Percentiles rank a stretch among this genome's conserved stretches.
phyloP scores from a whole-genome alignment of 495 filamentous ascomycete genomes.

The Neurospora terricola region DNA sequence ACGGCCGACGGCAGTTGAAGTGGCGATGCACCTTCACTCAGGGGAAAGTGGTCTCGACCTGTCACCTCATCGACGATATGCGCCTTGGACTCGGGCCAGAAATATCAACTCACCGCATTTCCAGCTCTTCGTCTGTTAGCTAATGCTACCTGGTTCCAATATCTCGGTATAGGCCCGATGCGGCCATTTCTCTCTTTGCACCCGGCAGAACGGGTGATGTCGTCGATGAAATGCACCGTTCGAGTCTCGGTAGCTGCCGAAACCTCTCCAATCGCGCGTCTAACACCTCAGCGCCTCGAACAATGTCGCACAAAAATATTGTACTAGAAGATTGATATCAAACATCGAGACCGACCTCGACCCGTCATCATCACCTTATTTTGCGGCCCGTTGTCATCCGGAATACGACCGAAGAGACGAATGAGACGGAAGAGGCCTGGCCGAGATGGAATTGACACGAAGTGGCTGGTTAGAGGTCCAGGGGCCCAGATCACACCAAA shows the following conservation, averaged over 20 bases:
- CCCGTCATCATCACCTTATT: neutral
- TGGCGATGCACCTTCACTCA: neutral
- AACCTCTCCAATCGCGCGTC: neutral
- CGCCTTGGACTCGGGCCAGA: neutral
- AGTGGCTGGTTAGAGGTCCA: neutral
- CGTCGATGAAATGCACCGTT: neutral
- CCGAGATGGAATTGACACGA: neutral
- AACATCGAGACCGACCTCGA: neutral
- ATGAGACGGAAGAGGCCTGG: neutral
- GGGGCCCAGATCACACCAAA: neutral
- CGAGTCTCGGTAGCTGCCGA: neutral
- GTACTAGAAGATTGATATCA: neutral
- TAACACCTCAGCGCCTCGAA: neutral
- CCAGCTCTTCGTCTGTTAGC: neutral
- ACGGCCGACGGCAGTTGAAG: neutral
- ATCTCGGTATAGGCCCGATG: neutral
- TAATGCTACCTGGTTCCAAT: neutral
- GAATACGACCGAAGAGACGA: neutral
- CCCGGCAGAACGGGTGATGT: neutral
- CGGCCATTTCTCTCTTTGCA: neutral
- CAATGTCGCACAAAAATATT: neutral
- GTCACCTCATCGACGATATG: neutral
- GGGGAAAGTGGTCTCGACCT: neutral
- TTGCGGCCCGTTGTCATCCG: neutral
- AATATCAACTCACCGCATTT: neutral